Evolutionary conservation across 2,329 filamentous ascomycete species (phyloP).

Genomic region (Beauveria varroae): DNA sequence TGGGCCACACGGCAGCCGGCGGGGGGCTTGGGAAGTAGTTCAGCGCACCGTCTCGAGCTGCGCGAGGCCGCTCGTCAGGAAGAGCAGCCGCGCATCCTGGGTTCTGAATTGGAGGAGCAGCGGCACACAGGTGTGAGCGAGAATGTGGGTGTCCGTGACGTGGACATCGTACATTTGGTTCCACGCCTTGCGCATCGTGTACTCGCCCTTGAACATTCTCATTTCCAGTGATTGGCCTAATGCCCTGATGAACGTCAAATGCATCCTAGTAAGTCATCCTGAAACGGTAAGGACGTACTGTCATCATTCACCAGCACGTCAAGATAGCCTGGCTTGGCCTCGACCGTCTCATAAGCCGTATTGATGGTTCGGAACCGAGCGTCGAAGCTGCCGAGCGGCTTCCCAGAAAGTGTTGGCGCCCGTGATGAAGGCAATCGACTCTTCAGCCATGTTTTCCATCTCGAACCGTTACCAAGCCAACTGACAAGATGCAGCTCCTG

Average conservation of each 20-base stretch:
- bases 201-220: constrained; percentile 17
- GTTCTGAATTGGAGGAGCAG: constrained; percentile 31
- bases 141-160: constrained; percentile 30
- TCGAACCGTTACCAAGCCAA: neutral
- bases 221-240: constrained; percentile 32
- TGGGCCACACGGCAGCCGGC: constrained; percentile 31
- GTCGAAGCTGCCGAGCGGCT: constrained; percentile 37
- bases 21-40: constrained; percentile 13
- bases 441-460: constrained; percentile 6
- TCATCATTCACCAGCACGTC: constrained; percentile 29
- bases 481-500: neutral
- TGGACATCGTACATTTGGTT: constrained; percentile 40
- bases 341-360: constrained; percentile 20
- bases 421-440: constrained; percentile 42
- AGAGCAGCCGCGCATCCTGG: constrained; percentile 35
- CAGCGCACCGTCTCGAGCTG: constrained; percentile 21
- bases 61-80: constrained; percentile 37
- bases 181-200: constrained; percentile 30
- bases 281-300: constrained; percentile 15
- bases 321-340: constrained; percentile 19
- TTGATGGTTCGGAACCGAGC: constrained; percentile 31
- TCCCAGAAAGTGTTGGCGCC: constrained; percentile 51
- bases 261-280: neutral
- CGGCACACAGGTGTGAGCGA: constrained; percentile 31
- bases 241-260: neutral